Evolutionary conservation across 2,329 filamentous ascomycete genomes (phyloP), one percentile per base, ranked within the genome.

Genomic region (Ambrosiella cleistominuta): DNA sequence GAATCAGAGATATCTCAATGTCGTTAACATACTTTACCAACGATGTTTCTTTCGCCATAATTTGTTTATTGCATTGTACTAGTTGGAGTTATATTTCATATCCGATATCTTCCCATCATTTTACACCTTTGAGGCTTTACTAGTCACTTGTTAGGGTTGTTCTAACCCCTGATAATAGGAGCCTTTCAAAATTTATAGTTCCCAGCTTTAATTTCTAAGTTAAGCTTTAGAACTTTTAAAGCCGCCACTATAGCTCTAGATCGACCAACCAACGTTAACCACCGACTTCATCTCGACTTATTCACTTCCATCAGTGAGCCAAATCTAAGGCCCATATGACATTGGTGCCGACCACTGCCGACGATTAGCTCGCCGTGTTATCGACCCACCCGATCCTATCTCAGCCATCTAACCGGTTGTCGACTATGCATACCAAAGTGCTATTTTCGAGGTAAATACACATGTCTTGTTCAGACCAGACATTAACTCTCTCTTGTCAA

Each of bases 361-460:
- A 27, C 27, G 27, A 27, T 27, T 27, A 27, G 27, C 27, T 27
- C 27, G 2, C 27, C 27, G 27, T 27, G 27, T 27, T 27, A 27
- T 27, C 4, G 27, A 27, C 2, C 27, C 27, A 5, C 4, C 27
- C 27, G 4, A 27, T 27, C 4, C 27, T 27, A 27, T 27, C 27
- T 27, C 27, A 3, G 27, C 27, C 27, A 27, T 27, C 27, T 27
- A 27, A 27, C 27, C 50, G 36, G 13, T 57, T 27, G n/a, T 27
- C 35, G 35, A 40, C 50, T 53, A 57, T 51, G 49, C 54, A 55
- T 57, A 57, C 37, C 44, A 45, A 52, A 27, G 40, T 44, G 39
- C 54, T 57, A 35, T 57, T 60, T 19, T 47, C 39, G 11, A 57
- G 50, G 56, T 58, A 45, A 19, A 49, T 51, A 51, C 11, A 19